Evolutionary conservation across 345 rosid genomes (phyloP), one percentile per base, ranked within the genome.

Genomic region (Lepidium sativum): DNA sequence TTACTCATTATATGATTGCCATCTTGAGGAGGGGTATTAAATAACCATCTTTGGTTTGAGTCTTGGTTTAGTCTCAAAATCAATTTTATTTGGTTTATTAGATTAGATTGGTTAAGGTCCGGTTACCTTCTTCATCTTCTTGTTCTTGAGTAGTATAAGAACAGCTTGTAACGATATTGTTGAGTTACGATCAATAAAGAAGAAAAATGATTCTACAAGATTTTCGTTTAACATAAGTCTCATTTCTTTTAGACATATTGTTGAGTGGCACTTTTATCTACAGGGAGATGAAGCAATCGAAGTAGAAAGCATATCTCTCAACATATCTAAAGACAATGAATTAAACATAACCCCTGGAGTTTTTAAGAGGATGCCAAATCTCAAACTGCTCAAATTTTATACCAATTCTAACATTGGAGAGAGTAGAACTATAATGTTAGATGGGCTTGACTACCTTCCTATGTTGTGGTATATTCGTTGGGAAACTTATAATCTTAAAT

Each of bases 221-320:
- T n/a, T n/a, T n/a, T n/a, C n/a, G n/a, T n/a, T n/a, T n/a, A n/a
- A n/a, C n/a, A n/a, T 60, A 4, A n/a, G n/a, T 68, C 49, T 6
- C 37, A 9, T 40, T 59, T 4, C 45, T 55, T 59, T 13, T 33
- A 0, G 12, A 33, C 25, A 2, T 33, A 1, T 23, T 23, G 25
- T 33, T 42, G 6, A 60, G 10, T 35, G 43, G 1, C 10, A 34
- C 17, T 32, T 27, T 61, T 34, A 1, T 48, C 16, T 12, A 0
- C 27, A 49, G 75, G 65, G 54, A 5, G 38, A 54, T 41, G 75
- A 63, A 47, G 21, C 59, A 39, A 40, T 64, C 12, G 75, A 55
- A 17, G 70, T 71, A 33, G 75, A 71, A 56, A 71, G 75, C 39
- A 56, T 71, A 55, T 64, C 9, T 48, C 52, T 71, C 1, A 44